A percentile compares a stretch with the other conserved stretches of the same genome.
phyloP scores from a whole-genome alignment of 345 rosid genomes.

The Eucalyptus cladocalyx region DNA sequence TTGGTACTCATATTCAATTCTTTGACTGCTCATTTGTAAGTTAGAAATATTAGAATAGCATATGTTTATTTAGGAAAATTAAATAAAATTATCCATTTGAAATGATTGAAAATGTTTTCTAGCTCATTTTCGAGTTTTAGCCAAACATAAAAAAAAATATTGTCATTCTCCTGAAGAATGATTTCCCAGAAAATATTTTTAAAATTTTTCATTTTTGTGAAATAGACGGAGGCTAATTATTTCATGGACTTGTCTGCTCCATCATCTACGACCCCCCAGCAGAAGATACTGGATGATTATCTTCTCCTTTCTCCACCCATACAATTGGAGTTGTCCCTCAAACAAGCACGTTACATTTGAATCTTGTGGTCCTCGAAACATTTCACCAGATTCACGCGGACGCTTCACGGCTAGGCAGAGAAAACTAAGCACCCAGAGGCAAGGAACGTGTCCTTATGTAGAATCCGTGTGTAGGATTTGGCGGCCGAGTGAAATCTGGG shows the following conservation, averaged over 20 bases:
- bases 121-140: too few relatives aligned
- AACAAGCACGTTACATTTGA: neutral
- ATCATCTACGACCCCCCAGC: neutral
- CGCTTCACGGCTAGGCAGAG: neutral
- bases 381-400: neutral
- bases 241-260: too few relatives aligned
- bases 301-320: neutral
- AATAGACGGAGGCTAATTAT: too few relatives aligned
- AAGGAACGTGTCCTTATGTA: neutral
- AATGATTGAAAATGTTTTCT: too few relatives aligned
- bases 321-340: neutral
- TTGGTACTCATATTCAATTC: too few relatives aligned
- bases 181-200: too few relatives aligned
- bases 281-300: neutral
- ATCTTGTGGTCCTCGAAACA: neutral
- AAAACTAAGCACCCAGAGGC: neutral
- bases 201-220: fast-evolving
- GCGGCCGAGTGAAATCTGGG: neutral
- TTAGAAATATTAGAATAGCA: fast-evolving
- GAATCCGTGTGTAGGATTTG: neutral
- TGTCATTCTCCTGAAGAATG: too few relatives aligned
- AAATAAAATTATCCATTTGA: too few relatives aligned
- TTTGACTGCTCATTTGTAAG: too few relatives aligned
- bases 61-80: too few relatives aligned
- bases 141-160: fast-evolving